phyloP scores from a whole-genome alignment of 208 protist species.

The Leishmania braziliensis region DNA sequence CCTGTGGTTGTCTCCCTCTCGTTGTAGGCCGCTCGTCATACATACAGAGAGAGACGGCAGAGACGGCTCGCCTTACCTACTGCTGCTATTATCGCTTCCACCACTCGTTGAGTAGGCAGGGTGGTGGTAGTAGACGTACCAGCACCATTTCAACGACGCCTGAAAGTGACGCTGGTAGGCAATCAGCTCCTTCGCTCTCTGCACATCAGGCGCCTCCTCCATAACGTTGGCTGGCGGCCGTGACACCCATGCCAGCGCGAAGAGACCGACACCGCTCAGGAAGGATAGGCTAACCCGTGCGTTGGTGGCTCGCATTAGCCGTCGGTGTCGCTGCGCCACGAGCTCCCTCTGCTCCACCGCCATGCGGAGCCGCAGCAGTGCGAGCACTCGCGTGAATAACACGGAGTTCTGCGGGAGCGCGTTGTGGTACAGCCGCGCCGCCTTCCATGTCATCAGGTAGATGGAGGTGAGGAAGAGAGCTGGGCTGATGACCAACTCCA shows the following conservation, averaged over 20 bases:
- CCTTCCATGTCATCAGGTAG: slow-evolving; percentile 79
- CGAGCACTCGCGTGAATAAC: slow-evolving; percentile 48
- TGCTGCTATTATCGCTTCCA: not conserved
- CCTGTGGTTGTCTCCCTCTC: not conserved
- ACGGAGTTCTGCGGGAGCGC: slow-evolving; percentile 67
- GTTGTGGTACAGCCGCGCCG: slow-evolving; percentile 55
- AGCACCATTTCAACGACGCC: slow-evolving; percentile 70
- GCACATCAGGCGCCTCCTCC: slow-evolving; percentile 61
- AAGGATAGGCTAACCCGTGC: slow-evolving; percentile 61
- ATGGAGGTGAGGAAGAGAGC: slow-evolving; percentile 56
- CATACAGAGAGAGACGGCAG: not conserved
- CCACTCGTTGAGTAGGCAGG: slow-evolving; percentile 53
- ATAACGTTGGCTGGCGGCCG: slow-evolving; percentile 50
- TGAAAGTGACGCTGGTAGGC: slow-evolving; percentile 73
- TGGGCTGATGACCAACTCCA: slow-evolving; percentile 70
- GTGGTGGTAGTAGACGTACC: slow-evolving; percentile 88
- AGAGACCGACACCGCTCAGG: slow-evolving; percentile 46
- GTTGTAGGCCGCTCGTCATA: not conserved
- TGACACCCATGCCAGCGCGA: slow-evolving; percentile 48
- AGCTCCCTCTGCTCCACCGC: slow-evolving; percentile 47
- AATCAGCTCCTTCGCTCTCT: slow-evolving; percentile 45
- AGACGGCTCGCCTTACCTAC: not conserved
- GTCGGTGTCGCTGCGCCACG: slow-evolving; percentile 65
- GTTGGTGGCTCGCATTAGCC: slow-evolving; percentile 76
- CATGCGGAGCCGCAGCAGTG: slow-evolving; percentile 44